Conservation (phyloP, 164 flowering plant species). For the Chimonanthus praecox region DNA sequence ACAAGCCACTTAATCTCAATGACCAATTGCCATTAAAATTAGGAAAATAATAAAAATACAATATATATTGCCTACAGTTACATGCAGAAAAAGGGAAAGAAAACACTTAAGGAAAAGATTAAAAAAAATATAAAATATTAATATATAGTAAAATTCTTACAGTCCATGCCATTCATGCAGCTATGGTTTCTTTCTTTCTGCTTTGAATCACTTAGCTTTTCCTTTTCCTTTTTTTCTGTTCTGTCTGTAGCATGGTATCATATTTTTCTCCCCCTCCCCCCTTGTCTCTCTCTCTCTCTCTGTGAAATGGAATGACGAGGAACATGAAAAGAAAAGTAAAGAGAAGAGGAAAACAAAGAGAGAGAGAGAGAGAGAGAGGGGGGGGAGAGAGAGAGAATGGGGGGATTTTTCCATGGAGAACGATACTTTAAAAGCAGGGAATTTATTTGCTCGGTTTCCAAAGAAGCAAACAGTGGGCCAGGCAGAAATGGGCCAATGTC, state of each 20-base stretch:
- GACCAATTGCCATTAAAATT: not conserved
- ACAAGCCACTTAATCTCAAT: not conserved
- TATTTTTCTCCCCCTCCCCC: not conserved
- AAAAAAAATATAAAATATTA: not conserved
- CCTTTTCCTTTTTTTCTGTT: not conserved
- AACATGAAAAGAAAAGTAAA: too few relatives aligned
- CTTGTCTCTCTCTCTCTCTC: not conserved
- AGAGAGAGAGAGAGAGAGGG: not conserved
- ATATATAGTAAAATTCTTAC: not conserved
- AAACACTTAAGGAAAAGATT: not conserved
- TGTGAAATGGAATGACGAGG: not conserved
- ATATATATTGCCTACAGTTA: too few relatives aligned
- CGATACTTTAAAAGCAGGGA: not conserved
- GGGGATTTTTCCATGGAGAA: not conserved
- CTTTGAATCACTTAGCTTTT: not conserved
- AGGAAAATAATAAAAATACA: not conserved
- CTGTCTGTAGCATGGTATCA: not conserved
- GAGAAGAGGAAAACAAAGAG: not conserved
- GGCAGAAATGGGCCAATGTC: constrained; percentile 4
- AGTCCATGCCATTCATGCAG: too few relatives aligned
- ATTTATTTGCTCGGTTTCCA: not conserved
- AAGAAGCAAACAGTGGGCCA: not conserved
- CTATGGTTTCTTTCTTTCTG: not conserved
- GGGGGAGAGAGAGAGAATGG: not conserved
- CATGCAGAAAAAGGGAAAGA: not conserved